Base-by-base conservation (phyloP, 129 eudicot genomes). In the Logfia minima region DNA sequence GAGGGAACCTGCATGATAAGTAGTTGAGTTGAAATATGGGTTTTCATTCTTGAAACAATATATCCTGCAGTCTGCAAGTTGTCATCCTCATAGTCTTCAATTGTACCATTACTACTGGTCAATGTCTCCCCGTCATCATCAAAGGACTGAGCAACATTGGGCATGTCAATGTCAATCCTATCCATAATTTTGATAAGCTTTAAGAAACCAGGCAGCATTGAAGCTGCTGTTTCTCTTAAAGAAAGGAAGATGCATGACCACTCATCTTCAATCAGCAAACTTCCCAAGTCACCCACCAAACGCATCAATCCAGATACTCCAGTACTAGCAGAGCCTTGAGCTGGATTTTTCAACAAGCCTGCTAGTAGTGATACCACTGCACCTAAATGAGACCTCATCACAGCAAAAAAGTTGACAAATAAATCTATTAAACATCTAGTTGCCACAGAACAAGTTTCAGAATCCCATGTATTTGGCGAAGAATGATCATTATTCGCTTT, bases 261-360 rank as follows among this genome's bases (percentile, higher is more conserved):
- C 71, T 95, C 99, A n/a, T 95, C 92, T 78, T 92, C 96, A 1
- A 83, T 86, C 31, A 95, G 86, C 79, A 80, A 77, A 81, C 82
- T 48, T 26, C 93, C 86, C 80, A 95, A 83, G 63, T 89, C 92
- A 68, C 84, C 73, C 19, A 87, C 89, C 83, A 95, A 78, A 71
- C 88, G 90, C 87, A 86, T 88, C 83, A 95, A 83, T 19, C 97
- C 92, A 22, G 87, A 73, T 41, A 91, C 97, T 59, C 94, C 99
- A 5, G 90, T 87, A 58, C 80, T 88, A 16, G 97, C 92, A 69
- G 84, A 89, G 37, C 91, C 94, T 70, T 92, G 96, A 56, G 87
- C 88, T 66, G 97, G 87, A 80, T 87, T 86, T 80, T 32, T 86
- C 14, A 91, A 82, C 71, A 82, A 88, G 48, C 85, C 87, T 1